Evolutionary conservation across 2,329 filamentous ascomycete genomes (phyloP).

Genomic region (Fusarium sp.): DNA sequence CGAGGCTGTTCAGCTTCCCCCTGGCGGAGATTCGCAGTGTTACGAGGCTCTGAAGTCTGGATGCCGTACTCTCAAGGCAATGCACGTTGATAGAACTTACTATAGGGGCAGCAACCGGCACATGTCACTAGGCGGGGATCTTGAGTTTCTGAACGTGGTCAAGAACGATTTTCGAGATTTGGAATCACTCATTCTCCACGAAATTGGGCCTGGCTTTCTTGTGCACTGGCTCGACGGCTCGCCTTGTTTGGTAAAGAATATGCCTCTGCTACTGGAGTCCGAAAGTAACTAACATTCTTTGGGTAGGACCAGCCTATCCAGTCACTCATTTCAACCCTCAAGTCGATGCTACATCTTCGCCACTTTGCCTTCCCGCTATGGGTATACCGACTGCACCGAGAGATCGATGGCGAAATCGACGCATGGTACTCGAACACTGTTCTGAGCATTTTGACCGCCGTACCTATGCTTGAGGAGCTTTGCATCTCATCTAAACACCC

Average conservation of each 20-base stretch:
- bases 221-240: not conserved
- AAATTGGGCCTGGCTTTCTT: not conserved
- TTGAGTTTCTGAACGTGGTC: not conserved
- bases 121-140: not conserved
- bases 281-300: not conserved
- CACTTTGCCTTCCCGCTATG: not conserved
- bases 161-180: not conserved
- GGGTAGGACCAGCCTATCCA: not conserved
- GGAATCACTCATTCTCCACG: not conserved
- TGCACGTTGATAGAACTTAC: not conserved
- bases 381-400: too few species aligned
- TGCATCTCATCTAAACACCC: not conserved
- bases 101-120: rapidly evolving
- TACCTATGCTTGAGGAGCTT: not conserved
- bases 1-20: not conserved
- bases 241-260: not conserved
- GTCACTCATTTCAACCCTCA: not conserved
- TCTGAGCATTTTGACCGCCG: not conserved
- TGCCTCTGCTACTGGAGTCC: rapidly evolving
- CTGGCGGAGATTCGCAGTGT: too few species aligned
- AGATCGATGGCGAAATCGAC: not conserved
- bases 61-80: not conserved
- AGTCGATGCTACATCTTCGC: not conserved
- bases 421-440: not conserved
- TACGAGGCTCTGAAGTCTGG: not conserved